These are phyloP conservation scores for Pisolithus microcarpus DNA, from an alignment of 768 basidiomycete genomes.

Conservation along the genomic window DNA sequence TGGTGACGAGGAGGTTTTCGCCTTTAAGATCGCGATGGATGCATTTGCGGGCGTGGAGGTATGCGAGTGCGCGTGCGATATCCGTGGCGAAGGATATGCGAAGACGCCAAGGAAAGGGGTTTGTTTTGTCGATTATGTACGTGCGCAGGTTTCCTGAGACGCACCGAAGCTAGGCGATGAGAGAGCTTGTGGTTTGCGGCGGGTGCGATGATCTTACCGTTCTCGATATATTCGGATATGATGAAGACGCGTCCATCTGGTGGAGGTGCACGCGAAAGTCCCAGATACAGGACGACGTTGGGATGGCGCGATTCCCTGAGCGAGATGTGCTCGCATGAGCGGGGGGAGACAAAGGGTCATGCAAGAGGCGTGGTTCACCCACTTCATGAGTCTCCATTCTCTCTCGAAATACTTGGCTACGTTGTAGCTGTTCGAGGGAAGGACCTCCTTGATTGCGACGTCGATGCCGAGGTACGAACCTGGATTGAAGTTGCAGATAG, in stretches of 20 bases:
- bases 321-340: slow-evolving; percentile 1
- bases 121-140: slow-evolving; percentile 81
- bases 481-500: slow-evolving; percentile 21
- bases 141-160: slow-evolving; percentile 61
- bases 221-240: slow-evolving; percentile 91
- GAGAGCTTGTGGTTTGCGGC: slow-evolving; percentile 3
- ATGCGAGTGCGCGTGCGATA: slow-evolving; percentile 90
- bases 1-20: slow-evolving; percentile 92
- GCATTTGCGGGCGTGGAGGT: slow-evolving; percentile 89
- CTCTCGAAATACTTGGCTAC: slow-evolving; percentile 96
- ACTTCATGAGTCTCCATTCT: slow-evolving; percentile 98
- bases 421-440: slow-evolving; percentile 87
- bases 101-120: slow-evolving; percentile 88
- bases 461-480: slow-evolving; percentile 92
- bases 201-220: slow-evolving; percentile 34
- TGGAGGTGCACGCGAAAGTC: slow-evolving; percentile 72
- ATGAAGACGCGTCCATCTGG: slow-evolving; percentile 87
- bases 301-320: slow-evolving; percentile 79
- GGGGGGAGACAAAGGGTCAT: background rate
- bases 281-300: slow-evolving; percentile 90
- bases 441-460: slow-evolving; percentile 93
- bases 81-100: slow-evolving; percentile 93
- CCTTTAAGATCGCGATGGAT: slow-evolving; percentile 92
- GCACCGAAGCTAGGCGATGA: too few species aligned
- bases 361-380: slow-evolving; percentile 22